Percentiles rank a stretch among this genome's conserved stretches.
These are phyloP conservation scores for Ochetophila trinervis DNA, from an alignment of 306 rosid species.

Conservation along the genomic window DNA sequence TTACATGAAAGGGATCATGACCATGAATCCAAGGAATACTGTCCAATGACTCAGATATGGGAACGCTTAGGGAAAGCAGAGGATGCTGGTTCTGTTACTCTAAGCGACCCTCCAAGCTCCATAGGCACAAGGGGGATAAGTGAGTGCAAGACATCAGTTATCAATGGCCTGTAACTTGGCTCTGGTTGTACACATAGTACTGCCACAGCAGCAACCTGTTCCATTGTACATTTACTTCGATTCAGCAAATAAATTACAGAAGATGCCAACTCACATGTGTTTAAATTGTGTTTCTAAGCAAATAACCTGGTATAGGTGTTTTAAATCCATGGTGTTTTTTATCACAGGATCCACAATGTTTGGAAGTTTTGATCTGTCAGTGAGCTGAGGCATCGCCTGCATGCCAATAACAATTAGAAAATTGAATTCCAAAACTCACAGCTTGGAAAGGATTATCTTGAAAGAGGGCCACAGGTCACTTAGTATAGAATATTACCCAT, in stretches of 20 bases:
- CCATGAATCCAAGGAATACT: background rate
- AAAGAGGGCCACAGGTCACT: background rate
- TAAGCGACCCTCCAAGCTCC: conserved; percentile 83
- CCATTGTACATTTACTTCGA: conserved; percentile 13
- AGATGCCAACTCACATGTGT: conserved; percentile 8
- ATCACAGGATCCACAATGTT: conserved; percentile 74
- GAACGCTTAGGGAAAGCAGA: conserved; percentile 18
- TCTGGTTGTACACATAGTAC: conserved; percentile 89
- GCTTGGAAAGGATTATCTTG: background rate
- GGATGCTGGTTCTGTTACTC: conserved; percentile 44
- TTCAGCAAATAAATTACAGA: conserved; percentile 2
- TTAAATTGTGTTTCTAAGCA: conserved; percentile 9
- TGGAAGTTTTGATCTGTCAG: conserved; percentile 81
- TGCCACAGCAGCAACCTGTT: conserved; percentile 96
- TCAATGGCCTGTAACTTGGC: conserved; percentile 84
- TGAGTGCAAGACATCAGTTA: conserved; percentile 88
- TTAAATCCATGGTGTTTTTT: conserved; percentile 78
- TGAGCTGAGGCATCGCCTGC: conserved; percentile 95
- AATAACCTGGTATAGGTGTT: conserved; percentile 86
- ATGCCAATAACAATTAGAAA: conserved; percentile 18
- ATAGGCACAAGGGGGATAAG: conserved; percentile 79
- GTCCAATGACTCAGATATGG: background rate
- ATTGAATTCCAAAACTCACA: conserved; percentile 1
- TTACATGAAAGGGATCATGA: background rate
- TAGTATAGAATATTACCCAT: conserved; percentile 53